Conservation (phyloP, 768 basidiomycete genomes). For the Sarcodon aspratus region DNA sequence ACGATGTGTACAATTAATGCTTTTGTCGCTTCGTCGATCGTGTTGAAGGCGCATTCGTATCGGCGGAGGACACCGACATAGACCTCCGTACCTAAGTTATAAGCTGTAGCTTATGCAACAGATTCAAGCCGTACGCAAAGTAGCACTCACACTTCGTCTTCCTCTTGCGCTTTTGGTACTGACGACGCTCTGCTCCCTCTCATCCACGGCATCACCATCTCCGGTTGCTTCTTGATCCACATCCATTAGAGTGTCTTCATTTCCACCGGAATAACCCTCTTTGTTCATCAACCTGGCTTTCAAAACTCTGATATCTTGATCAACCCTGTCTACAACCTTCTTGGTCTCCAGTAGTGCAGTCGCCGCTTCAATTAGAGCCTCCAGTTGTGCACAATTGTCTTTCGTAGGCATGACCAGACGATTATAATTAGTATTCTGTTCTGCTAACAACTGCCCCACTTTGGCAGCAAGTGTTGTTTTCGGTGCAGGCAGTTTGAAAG, state of each 20-base stretch:
- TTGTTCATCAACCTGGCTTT: slow-evolving; percentile 48
- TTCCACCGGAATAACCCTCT: slow-evolving; percentile 29
- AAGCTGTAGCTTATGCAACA: not conserved
- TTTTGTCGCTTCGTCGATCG: slow-evolving; percentile 50
- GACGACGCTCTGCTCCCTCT: slow-evolving; percentile 53
- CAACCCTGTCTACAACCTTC: slow-evolving; percentile 73
- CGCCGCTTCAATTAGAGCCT: slow-evolving; percentile 62
- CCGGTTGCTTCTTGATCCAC: slow-evolving; percentile 31
- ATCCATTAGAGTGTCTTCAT: slow-evolving; percentile 34
- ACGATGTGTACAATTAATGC: slow-evolving; percentile 7
- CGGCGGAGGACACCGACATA: slow-evolving; percentile 66
- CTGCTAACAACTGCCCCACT: slow-evolving; percentile 62
- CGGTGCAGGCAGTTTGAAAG: slow-evolving; percentile 72
- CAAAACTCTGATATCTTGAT: slow-evolving; percentile 72
- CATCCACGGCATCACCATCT: slow-evolving; percentile 28
- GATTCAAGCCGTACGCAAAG: not conserved
- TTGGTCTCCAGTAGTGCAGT: slow-evolving; percentile 79
- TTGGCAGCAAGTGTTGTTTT: slow-evolving; percentile 68
- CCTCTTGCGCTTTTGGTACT: slow-evolving; percentile 37
- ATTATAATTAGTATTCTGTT: slow-evolving; percentile 61
- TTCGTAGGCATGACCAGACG: slow-evolving; percentile 93
- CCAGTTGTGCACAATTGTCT: slow-evolving; percentile 64
- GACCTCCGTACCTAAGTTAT: slow-evolving; percentile 43
- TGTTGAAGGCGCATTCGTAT: slow-evolving; percentile 37
- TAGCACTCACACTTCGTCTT: slow-evolving; percentile 28